phyloP scores from a whole-genome alignment of 345 rosid genomes.

The Nasturtium officinale region DNA sequence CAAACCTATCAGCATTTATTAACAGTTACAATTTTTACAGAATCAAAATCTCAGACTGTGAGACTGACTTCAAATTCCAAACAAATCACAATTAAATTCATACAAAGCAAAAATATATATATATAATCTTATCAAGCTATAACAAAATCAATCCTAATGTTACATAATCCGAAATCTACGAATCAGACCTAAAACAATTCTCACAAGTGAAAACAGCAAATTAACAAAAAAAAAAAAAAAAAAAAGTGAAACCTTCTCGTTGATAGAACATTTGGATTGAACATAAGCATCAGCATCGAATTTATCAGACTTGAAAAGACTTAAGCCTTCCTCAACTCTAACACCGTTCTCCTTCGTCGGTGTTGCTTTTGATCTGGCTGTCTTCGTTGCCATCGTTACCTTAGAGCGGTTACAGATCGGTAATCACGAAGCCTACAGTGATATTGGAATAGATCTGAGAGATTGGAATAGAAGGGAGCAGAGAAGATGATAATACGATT shows the following conservation, averaged over 20 bases:
- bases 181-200: neutral
- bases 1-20: no score
- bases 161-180: neutral
- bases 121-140: no score
- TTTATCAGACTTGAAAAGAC: slow-evolving; percentile 82
- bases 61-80: no score
- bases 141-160: slow-evolving; percentile 1
- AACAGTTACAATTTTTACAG: no score
- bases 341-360: slow-evolving; percentile 76
- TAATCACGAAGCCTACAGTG: neutral
- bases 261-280: slow-evolving; percentile 93
- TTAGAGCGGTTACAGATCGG: slow-evolving; percentile 26
- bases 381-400: slow-evolving; percentile 62
- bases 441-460: slow-evolving; percentile 24
- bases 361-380: slow-evolving; percentile 62
- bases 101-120: no score
- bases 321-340: slow-evolving; percentile 81
- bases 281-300: slow-evolving; percentile 92
- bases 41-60: no score
- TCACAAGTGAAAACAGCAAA: neutral
- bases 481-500: neutral
- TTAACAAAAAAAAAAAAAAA: neutral
- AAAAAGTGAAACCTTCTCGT: slow-evolving; percentile 69
- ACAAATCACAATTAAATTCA: no score
- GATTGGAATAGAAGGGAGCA: slow-evolving; percentile 11